Evolutionary conservation across 2,329 filamentous ascomycete species (phyloP), one percentile per base, ranked within the genome.

Genomic region (Colletotrichum phormii): DNA sequence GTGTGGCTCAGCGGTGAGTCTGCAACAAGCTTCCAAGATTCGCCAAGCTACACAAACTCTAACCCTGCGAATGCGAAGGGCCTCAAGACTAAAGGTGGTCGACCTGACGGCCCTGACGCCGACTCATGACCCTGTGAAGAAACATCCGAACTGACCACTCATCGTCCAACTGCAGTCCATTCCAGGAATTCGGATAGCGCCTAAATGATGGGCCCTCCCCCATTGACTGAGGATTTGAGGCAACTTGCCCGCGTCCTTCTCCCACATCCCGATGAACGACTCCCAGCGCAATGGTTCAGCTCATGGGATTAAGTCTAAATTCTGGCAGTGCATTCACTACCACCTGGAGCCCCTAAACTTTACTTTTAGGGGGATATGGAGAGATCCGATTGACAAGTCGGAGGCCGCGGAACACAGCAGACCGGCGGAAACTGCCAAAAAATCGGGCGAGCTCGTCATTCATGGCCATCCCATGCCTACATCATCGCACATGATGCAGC

Each of bases 401-500:
- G 57, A 22, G 55, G 9, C 8, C 22, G 61, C 59, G 12, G 46
- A 51, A 26, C 8, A 58, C 6, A 58, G 54, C 13, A 37, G 13
- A 22, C 55, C 5, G 33, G 42, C 64, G 58, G 64, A 63, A 53
- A 26, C 26, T 58, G 42, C 64, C 64, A 64, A 62, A 67, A 18
- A 18, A 5, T 22, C n/a, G 15, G 57, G 57, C 4, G 18, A 31
- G 35, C 24, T 66, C 54, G n/a, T 24, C 35, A 24, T 5, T 29
- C 37, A 26, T 3, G 24, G 24, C 35, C 35, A 35, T 46, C 22
- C 58, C 33, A 31, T 49, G 35, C 8, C 55, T 54, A 61, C 63
- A 71, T 71, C 68, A 71, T 71, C 29, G 35, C 46, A 71, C 68
- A 71, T 67, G 24, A 26, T 26, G 12, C 57, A 62, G 63, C 22